Evolutionary conservation across 1,284 basidiomycete genomes (phyloP).

Genomic region (Trichosporon inkin): DNA sequence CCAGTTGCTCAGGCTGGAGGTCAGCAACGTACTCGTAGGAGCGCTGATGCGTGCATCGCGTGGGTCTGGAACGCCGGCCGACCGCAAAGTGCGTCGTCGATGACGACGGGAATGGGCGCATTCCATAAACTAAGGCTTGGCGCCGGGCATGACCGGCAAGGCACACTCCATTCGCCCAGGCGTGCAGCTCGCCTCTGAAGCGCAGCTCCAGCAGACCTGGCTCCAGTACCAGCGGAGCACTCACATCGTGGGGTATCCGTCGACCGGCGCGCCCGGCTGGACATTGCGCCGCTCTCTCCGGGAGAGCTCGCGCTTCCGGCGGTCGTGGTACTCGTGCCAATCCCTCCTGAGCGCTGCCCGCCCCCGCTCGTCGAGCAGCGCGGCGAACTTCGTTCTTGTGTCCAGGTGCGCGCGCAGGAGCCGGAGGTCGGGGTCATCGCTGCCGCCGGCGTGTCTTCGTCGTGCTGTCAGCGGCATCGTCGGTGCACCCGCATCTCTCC

Average conservation of each 20-base stretch:
- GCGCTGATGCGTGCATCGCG: neutral
- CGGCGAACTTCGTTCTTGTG: neutral
- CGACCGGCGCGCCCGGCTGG: neutral
- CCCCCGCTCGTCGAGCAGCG: neutral
- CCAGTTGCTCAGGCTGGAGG: conserved; percentile 15
- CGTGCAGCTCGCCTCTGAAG: too few relatives aligned
- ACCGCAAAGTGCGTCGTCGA: too few relatives aligned
- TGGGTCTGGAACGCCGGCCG: too few relatives aligned
- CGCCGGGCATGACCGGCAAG: too few relatives aligned
- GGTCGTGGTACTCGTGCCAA: neutral
- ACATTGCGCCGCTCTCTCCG: neutral
- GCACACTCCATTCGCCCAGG: too few relatives aligned
- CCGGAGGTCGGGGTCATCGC: neutral
- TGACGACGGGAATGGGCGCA: too few relatives aligned
- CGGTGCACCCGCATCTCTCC: too few relatives aligned
- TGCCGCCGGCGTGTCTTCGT: neutral
- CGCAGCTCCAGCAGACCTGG: too few relatives aligned
- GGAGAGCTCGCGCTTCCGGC: neutral
- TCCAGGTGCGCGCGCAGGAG: neutral
- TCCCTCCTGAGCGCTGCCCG: neutral
- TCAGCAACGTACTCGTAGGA: neutral
- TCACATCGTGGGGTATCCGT: neutral
- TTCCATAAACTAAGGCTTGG: too few relatives aligned
- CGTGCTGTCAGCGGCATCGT: neutral
- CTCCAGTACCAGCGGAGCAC: neutral